These are phyloP conservation scores for Podospora comata DNA, from an alignment of 495 filamentous ascomycete species.

Conservation along the genomic window DNA sequence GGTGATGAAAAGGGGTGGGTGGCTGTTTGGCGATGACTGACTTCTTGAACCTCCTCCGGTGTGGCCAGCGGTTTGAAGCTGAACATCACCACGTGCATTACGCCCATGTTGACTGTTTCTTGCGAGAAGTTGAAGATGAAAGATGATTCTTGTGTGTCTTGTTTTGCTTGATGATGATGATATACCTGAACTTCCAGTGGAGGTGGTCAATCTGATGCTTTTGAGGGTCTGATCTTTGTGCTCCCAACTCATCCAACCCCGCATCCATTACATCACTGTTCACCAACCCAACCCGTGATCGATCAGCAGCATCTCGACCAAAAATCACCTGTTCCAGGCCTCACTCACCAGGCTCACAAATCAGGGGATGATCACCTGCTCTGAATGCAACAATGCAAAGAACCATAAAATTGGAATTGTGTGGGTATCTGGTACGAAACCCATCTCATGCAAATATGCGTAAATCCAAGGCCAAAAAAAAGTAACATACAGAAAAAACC, in stretches of 20 bases:
- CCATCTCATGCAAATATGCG: no score
- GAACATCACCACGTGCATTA: constrained; percentile 12
- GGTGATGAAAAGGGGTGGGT: no score
- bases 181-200: background rate
- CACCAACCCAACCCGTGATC: background rate
- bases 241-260: background rate
- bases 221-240: background rate
- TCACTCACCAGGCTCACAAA: no score
- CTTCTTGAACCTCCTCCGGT: constrained; percentile 16
- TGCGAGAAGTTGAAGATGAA: background rate
- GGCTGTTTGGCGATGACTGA: background rate
- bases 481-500: no score
- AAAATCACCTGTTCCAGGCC: background rate
- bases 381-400: no score
- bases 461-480: no score
- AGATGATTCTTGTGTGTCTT: background rate
- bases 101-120: constrained; percentile 9
- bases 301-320: background rate
- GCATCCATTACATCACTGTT: background rate
- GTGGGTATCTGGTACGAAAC: no score
- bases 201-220: background rate
- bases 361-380: no score
- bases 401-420: no score
- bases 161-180: background rate
- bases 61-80: constrained; percentile 17